phyloP scores from a whole-genome alignment of 73 alveolate genomes.

The Uronychia setigera region DNA sequence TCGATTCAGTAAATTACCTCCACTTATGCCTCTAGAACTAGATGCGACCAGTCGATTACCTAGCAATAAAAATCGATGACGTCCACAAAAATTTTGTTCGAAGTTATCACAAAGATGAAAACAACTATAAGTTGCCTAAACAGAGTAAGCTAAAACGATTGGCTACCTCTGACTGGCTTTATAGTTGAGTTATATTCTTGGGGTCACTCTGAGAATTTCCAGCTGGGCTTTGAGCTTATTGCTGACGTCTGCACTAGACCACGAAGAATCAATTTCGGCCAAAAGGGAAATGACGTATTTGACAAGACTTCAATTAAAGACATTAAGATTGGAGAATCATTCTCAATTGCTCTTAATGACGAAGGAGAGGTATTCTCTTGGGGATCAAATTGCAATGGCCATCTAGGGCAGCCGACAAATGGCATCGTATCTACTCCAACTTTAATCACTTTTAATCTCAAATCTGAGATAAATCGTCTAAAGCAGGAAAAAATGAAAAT shows the following conservation, averaged over 20 bases:
- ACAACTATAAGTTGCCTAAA: too few relatives aligned
- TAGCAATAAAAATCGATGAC: too few relatives aligned
- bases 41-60: too few relatives aligned
- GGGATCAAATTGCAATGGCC: slow-evolving; percentile 82
- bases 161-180: too few relatives aligned
- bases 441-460: not conserved
- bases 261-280: slow-evolving; percentile 16
- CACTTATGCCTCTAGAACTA: too few relatives aligned
- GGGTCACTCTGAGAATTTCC: slow-evolving; percentile 37
- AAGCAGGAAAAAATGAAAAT: slow-evolving; percentile 24
- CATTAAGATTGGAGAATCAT: slow-evolving; percentile 30
- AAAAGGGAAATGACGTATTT: slow-evolving; percentile 18
- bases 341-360: slow-evolving; percentile 65
- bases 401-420: slow-evolving; percentile 56
- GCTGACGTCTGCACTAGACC: slow-evolving; percentile 8
- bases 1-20: too few relatives aligned
- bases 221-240: slow-evolving; percentile 28
- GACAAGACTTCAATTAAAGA: slow-evolving; percentile 36
- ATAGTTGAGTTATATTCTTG: slow-evolving; percentile 46
- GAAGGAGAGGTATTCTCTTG: slow-evolving; percentile 73
- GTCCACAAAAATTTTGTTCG: too few relatives aligned
- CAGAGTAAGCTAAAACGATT: too few relatives aligned
- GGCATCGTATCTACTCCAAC: slow-evolving; percentile 24
- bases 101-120: too few relatives aligned
- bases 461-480: not conserved